phyloP scores from a whole-genome alignment of 2,329 filamentous ascomycete genomes.

The Ophiostoma novo-ulmi region DNA sequence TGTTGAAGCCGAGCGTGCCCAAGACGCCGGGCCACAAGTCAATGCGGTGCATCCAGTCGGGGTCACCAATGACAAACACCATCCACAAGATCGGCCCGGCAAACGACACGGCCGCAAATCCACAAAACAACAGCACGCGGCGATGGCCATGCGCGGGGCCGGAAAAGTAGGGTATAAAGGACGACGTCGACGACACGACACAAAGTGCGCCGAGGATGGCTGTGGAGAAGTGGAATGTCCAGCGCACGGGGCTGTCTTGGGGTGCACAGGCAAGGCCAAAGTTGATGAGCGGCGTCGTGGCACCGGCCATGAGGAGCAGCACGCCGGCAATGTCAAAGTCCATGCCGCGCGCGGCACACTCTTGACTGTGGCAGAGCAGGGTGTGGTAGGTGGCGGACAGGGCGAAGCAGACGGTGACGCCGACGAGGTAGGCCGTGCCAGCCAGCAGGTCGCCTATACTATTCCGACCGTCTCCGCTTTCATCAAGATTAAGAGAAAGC shows the following conservation, averaged over 20 bases:
- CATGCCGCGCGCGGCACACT: constrained; percentile 48
- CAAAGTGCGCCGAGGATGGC: background rate
- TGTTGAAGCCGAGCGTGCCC: constrained; percentile 37
- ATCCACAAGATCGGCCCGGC: constrained; percentile 40
- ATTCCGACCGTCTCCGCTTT: background rate
- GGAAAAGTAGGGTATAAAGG: background rate
- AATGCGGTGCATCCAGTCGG: constrained; percentile 37
- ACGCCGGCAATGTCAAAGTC: constrained; percentile 59
- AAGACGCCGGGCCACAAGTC: constrained; percentile 38
- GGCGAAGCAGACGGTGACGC: constrained; percentile 43
- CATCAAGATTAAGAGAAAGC: background rate
- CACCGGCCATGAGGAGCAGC: constrained; percentile 57
- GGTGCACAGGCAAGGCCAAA: constrained; percentile 43
- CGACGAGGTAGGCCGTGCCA: constrained; percentile 38
- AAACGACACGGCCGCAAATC: constrained; percentile 39
- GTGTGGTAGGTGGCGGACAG: constrained; percentile 50
- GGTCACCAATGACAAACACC: constrained; percentile 32
- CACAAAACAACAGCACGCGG: constrained; percentile 39
- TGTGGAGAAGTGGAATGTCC: background rate
- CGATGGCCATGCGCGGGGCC: constrained; percentile 28
- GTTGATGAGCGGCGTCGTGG: constrained; percentile 55
- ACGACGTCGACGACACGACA: background rate
- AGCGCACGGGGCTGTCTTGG: constrained; percentile 21
- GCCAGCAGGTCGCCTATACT: constrained; percentile 15
- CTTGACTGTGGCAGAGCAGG: constrained; percentile 50